Evolutionary conservation across 768 basidiomycete genomes (phyloP), one percentile per base, ranked within the genome.

Genomic region (Mycena pura): DNA sequence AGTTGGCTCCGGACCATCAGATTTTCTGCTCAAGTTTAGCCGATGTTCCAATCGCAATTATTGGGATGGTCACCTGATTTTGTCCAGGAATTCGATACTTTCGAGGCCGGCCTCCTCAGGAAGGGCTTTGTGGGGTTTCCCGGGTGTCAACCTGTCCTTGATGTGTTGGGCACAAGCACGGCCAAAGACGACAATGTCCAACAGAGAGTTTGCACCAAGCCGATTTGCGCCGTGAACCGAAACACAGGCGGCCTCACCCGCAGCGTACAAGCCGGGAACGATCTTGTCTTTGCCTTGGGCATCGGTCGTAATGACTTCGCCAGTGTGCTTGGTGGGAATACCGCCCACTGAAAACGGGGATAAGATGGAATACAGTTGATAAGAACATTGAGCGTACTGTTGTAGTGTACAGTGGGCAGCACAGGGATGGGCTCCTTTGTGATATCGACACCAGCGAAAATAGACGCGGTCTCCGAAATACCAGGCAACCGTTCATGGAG

Each of bases 391-490:
- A 13, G 81, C 93, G 79, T 76, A 96, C 95, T 95, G 77, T 99
- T 98, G 80, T 98, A 98, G 78, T 99, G 96, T 31, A 97, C 97
- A 38, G 97, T 99, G 28, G 97, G 97, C 64, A 99, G 78, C 25
- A 99, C 97, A 34, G 97, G 97, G 70, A 99, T 99, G 32, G 97
- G 97, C 75, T 99, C 96, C 82, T 99, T 99, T 64, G 97, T 99
- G 57, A 99, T 96, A 76, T 99, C 97, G 62, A 99, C 97, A 74
- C 97, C 97, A 67, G 93, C 86, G 81, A 99, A 99, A 74, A 99
- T 99, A 57, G 97, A 92, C 21, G 97, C 97, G 9, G 97, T 99
- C 82, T 99, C 97, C 46, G 97, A 99, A 73, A 99, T 99, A 84
- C 97, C 97, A 61, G 97, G 97, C 24, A 99, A 84, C 72, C 97